Base-by-base conservation (phyloP, 768 basidiomycete species). In the Lentinula edodes region DNA sequence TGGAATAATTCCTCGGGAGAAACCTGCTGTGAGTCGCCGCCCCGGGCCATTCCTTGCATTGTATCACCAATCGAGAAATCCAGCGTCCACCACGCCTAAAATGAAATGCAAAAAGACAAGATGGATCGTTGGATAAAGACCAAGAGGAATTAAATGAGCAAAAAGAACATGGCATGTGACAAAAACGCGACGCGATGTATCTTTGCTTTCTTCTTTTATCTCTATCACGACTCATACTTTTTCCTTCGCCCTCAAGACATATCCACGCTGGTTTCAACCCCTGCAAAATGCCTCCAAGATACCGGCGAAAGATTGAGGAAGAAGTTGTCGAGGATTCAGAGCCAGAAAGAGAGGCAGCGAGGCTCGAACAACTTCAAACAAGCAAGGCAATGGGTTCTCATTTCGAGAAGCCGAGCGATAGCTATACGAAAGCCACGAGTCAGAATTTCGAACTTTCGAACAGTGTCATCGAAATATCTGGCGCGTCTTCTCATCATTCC, bases 251-350 rank as follows among this genome's bases (percentile, higher is more conserved):
- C 16, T 7, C 52, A 53, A 20, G 23, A 39, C 8, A 41, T 32
- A n/a, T 42, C 12, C 23, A 35, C 32, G n/a, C 34, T 38, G 23
- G 34, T 16, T 28, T 23, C 20, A 3, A n/a, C 34, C 34, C 35
- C 23, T 13, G 7, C n/a, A 59, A 34, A 28, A 59, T 59, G 58
- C 9, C 58, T 51, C 34, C 50, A 23, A 28, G 28, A 28, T 12
- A 28, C 16, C 45, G 23, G 15, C 45, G 48, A 48, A 48, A 9
- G n/a, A 8, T 48, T 13, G 46, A 58, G 9, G 61, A 67, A 35
- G 83, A 84, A 61, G 64, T 83, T 36, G 80, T 89, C 4, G 84
- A 83, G 34, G 89, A 91, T 71, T 90, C 88, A 0, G 89, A 90
- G 70, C 88, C 87, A 18, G 89, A 90, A 69, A 76, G 87, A 61